Percentiles rank a stretch among this genome's conserved stretches.
Evolutionary conservation across 2,329 filamentous ascomycete species (phyloP).

Genomic region (Lasiodiplodia citricola): DNA sequence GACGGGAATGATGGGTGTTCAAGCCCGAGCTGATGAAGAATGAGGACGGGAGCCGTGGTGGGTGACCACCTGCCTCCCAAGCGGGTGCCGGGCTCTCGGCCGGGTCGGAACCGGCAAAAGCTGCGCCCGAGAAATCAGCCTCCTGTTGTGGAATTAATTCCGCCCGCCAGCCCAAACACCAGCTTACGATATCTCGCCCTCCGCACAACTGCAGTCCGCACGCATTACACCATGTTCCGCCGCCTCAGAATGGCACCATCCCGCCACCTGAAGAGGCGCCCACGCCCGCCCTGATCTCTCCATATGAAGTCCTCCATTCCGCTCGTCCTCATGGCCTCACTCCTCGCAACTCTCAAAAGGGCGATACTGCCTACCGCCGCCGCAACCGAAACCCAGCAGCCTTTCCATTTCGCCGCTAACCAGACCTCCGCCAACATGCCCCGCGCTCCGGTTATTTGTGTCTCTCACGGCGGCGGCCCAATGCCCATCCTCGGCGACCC

Average conservation of each 20-base stretch:
- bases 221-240: neutral
- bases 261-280: neutral
- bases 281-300: neutral
- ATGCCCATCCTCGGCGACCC: conserved; percentile 65
- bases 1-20: neutral
- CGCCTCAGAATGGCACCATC: neutral
- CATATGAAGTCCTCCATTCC: conserved; percentile 22
- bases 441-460: conserved; percentile 45
- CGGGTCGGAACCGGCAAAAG: neutral
- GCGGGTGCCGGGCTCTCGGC: neutral
- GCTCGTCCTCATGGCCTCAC: conserved; percentile 14
- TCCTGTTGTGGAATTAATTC: conserved; percentile 8
- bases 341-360: conserved; percentile 8
- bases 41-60: neutral
- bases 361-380: conserved; percentile 4
- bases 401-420: conserved; percentile 22
- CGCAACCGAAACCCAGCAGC: conserved; percentile 6
- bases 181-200: conserved; percentile 13
- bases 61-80: too few relatives aligned
- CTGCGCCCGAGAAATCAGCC: neutral
- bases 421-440: conserved; percentile 28
- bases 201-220: neutral
- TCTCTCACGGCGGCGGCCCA: conserved; percentile 55
- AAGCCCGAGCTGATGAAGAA: neutral
- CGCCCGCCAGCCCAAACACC: neutral